These are phyloP conservation scores for Eutrema heterophyllum DNA, from an alignment of 345 rosid genomes.

Conservation along the genomic window DNA sequence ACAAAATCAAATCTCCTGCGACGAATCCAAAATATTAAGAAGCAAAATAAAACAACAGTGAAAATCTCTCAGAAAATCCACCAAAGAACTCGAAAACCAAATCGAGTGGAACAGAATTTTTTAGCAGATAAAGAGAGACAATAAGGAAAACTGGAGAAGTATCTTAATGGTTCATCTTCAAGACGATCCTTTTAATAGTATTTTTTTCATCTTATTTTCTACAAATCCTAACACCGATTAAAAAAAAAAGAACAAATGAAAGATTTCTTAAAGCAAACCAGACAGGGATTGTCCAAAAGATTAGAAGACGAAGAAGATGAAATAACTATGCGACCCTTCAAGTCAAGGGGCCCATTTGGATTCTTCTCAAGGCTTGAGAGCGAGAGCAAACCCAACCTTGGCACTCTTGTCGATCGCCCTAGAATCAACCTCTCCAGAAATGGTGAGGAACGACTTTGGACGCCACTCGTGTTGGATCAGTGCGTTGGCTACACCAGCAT, in stretches of 20 bases:
- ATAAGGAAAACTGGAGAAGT: background rate
- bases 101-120: background rate
- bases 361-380: constrained; percentile 66
- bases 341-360: constrained; percentile 30
- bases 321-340: constrained; percentile 20
- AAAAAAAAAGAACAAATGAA: constrained; percentile 21
- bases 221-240: constrained; percentile 30
- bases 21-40: background rate
- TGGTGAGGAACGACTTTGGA: constrained; percentile 75
- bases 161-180: background rate
- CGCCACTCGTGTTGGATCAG: constrained; percentile 97
- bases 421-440: constrained; percentile 93
- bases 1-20: constrained; percentile 19
- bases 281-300: constrained; percentile 13
- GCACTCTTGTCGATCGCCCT: constrained; percentile 90
- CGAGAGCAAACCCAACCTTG: constrained; percentile 83
- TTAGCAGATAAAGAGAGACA: background rate
- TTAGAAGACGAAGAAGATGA: background rate
- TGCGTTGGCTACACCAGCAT: constrained; percentile 77
- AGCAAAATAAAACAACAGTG: background rate
- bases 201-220: constrained; percentile 28
- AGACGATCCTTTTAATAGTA: constrained; percentile 15
- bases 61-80: constrained; percentile 1
- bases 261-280: constrained; percentile 11
- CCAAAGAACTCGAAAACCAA: background rate